phyloP scores from a whole-genome alignment of 441 rosid species.

The Bruguiera hainesii region DNA sequence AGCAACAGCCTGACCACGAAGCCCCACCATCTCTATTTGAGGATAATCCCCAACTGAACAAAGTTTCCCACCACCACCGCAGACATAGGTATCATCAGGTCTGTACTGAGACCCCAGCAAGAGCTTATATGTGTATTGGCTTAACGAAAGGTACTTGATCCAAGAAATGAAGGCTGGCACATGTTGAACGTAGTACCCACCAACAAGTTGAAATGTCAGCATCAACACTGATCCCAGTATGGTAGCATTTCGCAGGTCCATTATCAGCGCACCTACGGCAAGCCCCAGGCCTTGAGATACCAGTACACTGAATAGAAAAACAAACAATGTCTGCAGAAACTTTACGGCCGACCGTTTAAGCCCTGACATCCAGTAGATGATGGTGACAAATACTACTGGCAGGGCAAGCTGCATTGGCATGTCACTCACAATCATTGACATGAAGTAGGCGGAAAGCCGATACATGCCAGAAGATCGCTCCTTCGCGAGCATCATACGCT shows the following conservation, averaged over 20 bases:
- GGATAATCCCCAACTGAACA: constrained; percentile 47
- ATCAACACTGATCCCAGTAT: constrained; percentile 38
- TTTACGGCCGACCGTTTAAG: constrained; percentile 31
- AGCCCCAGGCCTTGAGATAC: constrained; percentile 51
- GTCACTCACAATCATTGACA: constrained; percentile 48
- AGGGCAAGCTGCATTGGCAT: constrained; percentile 70
- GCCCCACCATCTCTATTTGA: constrained; percentile 36
- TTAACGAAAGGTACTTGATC: constrained; percentile 39
- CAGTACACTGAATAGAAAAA: constrained; percentile 33
- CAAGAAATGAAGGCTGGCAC: constrained; percentile 45
- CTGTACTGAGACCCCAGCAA: constrained; percentile 42
- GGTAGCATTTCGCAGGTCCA: constrained; percentile 43
- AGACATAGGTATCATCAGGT: constrained; percentile 28
- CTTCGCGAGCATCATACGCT: constrained; percentile 67
- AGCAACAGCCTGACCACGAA: constrained; percentile 27
- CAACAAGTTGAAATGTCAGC: constrained; percentile 35
- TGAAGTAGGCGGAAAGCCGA: constrained; percentile 62
- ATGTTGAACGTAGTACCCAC: constrained; percentile 48
- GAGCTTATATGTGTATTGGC: constrained; percentile 40
- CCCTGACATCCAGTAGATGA: constrained; percentile 77
- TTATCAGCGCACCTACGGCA: constrained; percentile 49
- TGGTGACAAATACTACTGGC: constrained; percentile 43
- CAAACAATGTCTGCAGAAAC: constrained; percentile 42
- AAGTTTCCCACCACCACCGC: constrained; percentile 13
- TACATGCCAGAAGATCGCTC: constrained; percentile 88